These are phyloP conservation scores for Biscogniauxia marginata DNA, from an alignment of 2,329 filamentous ascomycete genomes.

Conservation along the genomic window DNA sequence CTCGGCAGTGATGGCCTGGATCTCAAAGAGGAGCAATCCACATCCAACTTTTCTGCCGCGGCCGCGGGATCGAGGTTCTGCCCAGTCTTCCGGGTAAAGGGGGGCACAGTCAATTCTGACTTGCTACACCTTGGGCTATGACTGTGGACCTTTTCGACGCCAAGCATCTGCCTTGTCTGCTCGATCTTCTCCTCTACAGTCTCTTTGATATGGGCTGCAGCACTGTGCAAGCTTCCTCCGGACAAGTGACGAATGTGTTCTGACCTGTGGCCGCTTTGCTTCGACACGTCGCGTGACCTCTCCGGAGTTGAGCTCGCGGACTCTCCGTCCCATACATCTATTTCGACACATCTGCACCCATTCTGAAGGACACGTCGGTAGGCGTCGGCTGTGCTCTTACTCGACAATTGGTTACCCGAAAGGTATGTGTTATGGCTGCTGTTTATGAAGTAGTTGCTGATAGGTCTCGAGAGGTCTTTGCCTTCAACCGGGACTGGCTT, in stretches of 20 bases:
- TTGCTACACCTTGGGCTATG: slow-evolving; percentile 29
- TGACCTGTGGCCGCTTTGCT: slow-evolving; percentile 36
- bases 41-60: slow-evolving; percentile 11
- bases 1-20: slow-evolving; percentile 35
- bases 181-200: slow-evolving; percentile 35
- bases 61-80: slow-evolving; percentile 11
- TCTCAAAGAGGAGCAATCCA: slow-evolving; percentile 18
- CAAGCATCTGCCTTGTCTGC: slow-evolving; percentile 30
- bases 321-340: slow-evolving; percentile 88
- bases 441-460: slow-evolving; percentile 91
- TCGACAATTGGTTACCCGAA: slow-evolving; percentile 80
- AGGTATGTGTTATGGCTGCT: slow-evolving; percentile 96
- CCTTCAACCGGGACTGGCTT: slow-evolving; percentile 40
- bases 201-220: slow-evolving; percentile 40
- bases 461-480: slow-evolving; percentile 63
- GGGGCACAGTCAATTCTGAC: slow-evolving; percentile 16
- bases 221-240: slow-evolving; percentile 45
- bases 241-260: slow-evolving; percentile 49
- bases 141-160: slow-evolving; percentile 30
- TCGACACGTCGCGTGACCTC: slow-evolving; percentile 30
- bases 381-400: slow-evolving; percentile 71
- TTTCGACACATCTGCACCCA: slow-evolving; percentile 88
- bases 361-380: slow-evolving; percentile 71
- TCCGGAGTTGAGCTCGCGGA: slow-evolving; percentile 33
- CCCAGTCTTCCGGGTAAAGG: slow-evolving; percentile 17